Base-by-base conservation (phyloP, 441 rosid genomes). In the Cnidoscolus chayamansa region DNA sequence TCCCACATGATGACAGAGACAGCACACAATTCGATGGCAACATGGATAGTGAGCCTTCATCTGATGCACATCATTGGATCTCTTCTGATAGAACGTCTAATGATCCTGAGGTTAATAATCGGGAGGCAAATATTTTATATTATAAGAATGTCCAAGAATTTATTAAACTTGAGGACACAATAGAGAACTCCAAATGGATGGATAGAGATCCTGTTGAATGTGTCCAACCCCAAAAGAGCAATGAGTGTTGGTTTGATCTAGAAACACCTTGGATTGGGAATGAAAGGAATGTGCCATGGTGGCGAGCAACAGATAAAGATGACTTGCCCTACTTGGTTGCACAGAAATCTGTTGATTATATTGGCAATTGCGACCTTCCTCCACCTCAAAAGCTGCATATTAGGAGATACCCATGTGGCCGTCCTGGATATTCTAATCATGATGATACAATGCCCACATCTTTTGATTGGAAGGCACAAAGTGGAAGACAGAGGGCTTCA, bases 331-430 rank as follows among this genome's bases (percentile, higher is more conserved):
- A 89, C 51, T 84, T 93, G 75, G 92, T 95, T 83, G 93, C 99
- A 17, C 90, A 86, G 67, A 91, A 81, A 77, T 93, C 98, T 31
- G 81, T 83, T 0, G 86, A 87, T 74, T 89, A 77, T 74, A 76
- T 95, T 31, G 92, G 83, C 76, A 95, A 95, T 71, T 93, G 96
- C 74, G 99, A 95, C 80, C 88, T 95, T 47, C 99, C 98, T 50
- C 92, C 96, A n/a, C 97, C 96, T n/a, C 94, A 81, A 81, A 92
- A 88, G 79, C 56, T 81, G 76, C 85, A 79, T 15, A 25, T 82
- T 43, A 76, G 81, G 80, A 86, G 78, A 76, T 79, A 83, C 76
- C 87, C 85, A 31, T 76, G 75, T 70, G 76, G 79, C 10, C 72
- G 72, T 80, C 71, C 82, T n/a, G 76, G 79, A 8, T 49, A 80